Evolutionary conservation across 176 grass and related monocot genomes (phyloP).

Genomic region (Phoenix dactylifera): DNA sequence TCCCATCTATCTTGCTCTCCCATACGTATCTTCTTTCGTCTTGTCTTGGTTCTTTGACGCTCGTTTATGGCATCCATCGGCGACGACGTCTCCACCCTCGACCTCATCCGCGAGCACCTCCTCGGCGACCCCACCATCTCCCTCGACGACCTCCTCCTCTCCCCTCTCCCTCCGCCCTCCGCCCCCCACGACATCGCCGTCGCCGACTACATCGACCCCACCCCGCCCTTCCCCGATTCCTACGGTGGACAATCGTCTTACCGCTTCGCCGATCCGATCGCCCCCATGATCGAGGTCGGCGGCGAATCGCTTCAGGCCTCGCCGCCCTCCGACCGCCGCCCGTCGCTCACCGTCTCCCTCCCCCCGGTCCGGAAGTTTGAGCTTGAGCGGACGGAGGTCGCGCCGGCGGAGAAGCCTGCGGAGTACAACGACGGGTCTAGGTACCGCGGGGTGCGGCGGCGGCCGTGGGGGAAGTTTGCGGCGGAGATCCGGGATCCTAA

Average conservation of each 20-base stretch:
- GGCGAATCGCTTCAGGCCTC: too few relatives aligned
- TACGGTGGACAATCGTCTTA: too few relatives aligned
- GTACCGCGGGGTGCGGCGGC: slow-evolving; percentile 78
- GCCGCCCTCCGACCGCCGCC: not conserved
- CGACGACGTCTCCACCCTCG: slow-evolving; percentile 11
- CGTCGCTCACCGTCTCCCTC: not conserved
- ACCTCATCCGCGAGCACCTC: slow-evolving; percentile 43
- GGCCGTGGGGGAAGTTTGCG: slow-evolving; percentile 88
- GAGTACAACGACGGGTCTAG: slow-evolving; percentile 7
- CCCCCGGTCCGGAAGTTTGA: not conserved
- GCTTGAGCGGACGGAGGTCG: not conserved
- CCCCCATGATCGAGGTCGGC: too few relatives aligned
- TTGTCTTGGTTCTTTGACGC: too few relatives aligned
- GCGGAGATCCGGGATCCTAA: slow-evolving; percentile 91
- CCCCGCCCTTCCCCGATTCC: too few relatives aligned
- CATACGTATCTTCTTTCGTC: too few relatives aligned
- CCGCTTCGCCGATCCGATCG: too few relatives aligned
- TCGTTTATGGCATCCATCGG: not conserved
- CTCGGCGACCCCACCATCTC: slow-evolving; percentile 18
- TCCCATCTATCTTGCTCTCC: too few relatives aligned
- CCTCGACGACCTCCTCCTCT: not conserved
- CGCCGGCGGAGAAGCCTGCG: not conserved
- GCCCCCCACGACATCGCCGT: too few relatives aligned
- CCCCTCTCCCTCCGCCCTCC: too few relatives aligned
- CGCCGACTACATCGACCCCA: too few relatives aligned